Conservation (phyloP, 2,329 filamentous ascomycete species). For the Hypocreales sp. region DNA sequence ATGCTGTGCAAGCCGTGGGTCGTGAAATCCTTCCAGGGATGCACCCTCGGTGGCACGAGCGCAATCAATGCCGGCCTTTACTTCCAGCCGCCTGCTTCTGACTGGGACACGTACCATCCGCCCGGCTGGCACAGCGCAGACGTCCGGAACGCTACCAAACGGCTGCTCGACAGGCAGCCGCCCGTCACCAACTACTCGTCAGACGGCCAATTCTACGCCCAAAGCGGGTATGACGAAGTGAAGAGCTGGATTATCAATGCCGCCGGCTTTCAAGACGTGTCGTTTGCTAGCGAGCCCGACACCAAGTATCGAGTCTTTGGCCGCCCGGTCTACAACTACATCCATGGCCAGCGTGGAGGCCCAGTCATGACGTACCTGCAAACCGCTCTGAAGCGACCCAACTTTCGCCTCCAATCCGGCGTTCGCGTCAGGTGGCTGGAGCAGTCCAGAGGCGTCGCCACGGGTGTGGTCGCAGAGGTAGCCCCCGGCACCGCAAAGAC, state of each 20-base stretch:
- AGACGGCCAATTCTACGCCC: slow-evolving; percentile 28
- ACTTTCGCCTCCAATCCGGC: slow-evolving; percentile 28
- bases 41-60: slow-evolving; percentile 33
- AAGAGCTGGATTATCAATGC: slow-evolving; percentile 33
- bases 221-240: slow-evolving; percentile 29
- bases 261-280: slow-evolving; percentile 29
- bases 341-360: slow-evolving; percentile 31
- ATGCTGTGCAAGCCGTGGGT: slow-evolving; percentile 23
- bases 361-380: slow-evolving; percentile 34
- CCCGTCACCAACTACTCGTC: slow-evolving; percentile 26
- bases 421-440: slow-evolving; percentile 27
- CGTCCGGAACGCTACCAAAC: slow-evolving; percentile 26
- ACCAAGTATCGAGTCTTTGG: slow-evolving; percentile 32
- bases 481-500: slow-evolving; percentile 15
- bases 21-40: slow-evolving; percentile 28
- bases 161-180: slow-evolving; percentile 26
- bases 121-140: slow-evolving; percentile 33
- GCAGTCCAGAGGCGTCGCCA: slow-evolving; percentile 21
- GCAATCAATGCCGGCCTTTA: slow-evolving; percentile 39
- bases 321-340: slow-evolving; percentile 30
- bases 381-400: slow-evolving; percentile 20
- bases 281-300: slow-evolving; percentile 27
- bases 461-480: slow-evolving; percentile 21
- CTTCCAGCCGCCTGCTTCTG: slow-evolving; percentile 35
- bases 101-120: slow-evolving; percentile 34